phyloP scores from a whole-genome alignment of 2,329 filamentous ascomycete species.

The Kalmusia sp. region DNA sequence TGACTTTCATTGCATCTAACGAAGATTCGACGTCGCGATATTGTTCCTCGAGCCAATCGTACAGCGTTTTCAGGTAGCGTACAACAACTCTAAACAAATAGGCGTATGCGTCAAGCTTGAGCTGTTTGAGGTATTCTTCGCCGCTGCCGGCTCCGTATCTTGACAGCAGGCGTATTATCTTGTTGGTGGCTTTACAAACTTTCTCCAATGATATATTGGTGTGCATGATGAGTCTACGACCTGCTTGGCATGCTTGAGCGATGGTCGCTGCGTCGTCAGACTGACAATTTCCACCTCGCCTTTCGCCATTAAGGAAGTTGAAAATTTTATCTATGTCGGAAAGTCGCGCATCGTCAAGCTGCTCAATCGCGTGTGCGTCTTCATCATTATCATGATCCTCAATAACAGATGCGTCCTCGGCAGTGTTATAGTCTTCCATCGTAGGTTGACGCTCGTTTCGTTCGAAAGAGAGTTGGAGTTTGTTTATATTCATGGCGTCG shows the following conservation, averaged over 20 bases:
- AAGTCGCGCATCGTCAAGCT: background rate
- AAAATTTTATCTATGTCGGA: constrained; percentile 27
- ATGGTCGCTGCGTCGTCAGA: constrained; percentile 24
- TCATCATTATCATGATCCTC: constrained; percentile 6
- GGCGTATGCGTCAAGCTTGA: constrained; percentile 37
- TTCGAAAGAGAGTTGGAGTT: background rate
- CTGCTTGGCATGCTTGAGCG: constrained; percentile 16
- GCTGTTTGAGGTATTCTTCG: constrained; percentile 10
- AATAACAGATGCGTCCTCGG: constrained; percentile 1
- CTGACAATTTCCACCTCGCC: constrained; percentile 24
- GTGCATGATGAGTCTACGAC: constrained; percentile 8
- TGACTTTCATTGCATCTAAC: constrained; percentile 22
- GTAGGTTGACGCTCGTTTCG: too few species aligned
- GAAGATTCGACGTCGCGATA: constrained; percentile 14
- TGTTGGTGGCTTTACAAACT: constrained; percentile 11
- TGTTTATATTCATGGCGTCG: too few species aligned
- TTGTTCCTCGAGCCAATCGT: constrained; percentile 19
- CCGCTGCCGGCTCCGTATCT: constrained; percentile 1
- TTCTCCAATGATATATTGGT: constrained; percentile 12
- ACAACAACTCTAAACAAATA: constrained; percentile 33
- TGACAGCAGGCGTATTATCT: constrained; percentile 17
- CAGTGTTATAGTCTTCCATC: constrained; percentile 3
- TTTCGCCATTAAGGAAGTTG: constrained; percentile 24
- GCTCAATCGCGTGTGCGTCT: too few species aligned
- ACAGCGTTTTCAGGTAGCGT: constrained; percentile 21